Percentiles rank a stretch among this genome's conserved stretches.
Evolutionary conservation across 2,329 filamentous ascomycete species (phyloP).

Genomic region (Coniochaeta sp.): DNA sequence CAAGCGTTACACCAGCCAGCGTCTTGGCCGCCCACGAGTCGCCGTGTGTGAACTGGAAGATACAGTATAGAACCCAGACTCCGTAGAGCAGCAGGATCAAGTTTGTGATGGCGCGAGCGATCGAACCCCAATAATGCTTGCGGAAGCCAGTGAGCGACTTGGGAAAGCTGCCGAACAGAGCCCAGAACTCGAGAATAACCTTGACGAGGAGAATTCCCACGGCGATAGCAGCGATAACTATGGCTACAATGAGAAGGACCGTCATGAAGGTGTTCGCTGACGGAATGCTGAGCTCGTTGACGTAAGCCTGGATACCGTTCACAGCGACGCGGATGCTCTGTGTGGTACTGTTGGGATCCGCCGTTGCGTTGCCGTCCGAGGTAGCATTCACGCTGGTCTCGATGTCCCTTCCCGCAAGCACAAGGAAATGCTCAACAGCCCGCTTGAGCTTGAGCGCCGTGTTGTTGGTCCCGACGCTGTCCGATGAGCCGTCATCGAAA

Average conservation of each 20-base stretch:
- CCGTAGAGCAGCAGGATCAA: slow-evolving; percentile 89
- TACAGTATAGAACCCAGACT: slow-evolving; percentile 90
- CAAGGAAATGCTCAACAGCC: slow-evolving; percentile 35
- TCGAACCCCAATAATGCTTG: slow-evolving; percentile 91
- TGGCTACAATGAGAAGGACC: slow-evolving; percentile 78
- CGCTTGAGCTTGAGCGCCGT: slow-evolving; percentile 36
- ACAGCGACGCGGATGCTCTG: slow-evolving; percentile 44
- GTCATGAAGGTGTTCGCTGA: slow-evolving; percentile 95
- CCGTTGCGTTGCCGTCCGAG: slow-evolving; percentile 8
- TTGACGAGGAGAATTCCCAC: slow-evolving; percentile 86
- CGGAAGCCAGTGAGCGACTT: slow-evolving; percentile 75
- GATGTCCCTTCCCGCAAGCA: slow-evolving; percentile 46
- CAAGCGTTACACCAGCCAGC: slow-evolving; percentile 75
- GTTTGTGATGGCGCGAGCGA: slow-evolving; percentile 82
- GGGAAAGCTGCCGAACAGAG: slow-evolving; percentile 82
- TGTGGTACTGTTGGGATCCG: slow-evolving; percentile 15
- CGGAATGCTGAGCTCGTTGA: slow-evolving; percentile 78
- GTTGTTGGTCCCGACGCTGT: slow-evolving; percentile 14
- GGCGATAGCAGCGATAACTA: slow-evolving; percentile 74
- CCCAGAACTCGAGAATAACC: slow-evolving; percentile 84
- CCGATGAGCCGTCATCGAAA: slow-evolving; percentile 52
- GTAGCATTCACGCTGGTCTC: slow-evolving; percentile 36
- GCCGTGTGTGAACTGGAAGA: slow-evolving; percentile 89
- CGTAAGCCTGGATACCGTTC: slow-evolving; percentile 71
- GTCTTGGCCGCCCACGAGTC: slow-evolving; percentile 90